These are phyloP conservation scores for Truncatella angustata DNA, from an alignment of 2,329 filamentous ascomycete species.

Conservation along the genomic window DNA sequence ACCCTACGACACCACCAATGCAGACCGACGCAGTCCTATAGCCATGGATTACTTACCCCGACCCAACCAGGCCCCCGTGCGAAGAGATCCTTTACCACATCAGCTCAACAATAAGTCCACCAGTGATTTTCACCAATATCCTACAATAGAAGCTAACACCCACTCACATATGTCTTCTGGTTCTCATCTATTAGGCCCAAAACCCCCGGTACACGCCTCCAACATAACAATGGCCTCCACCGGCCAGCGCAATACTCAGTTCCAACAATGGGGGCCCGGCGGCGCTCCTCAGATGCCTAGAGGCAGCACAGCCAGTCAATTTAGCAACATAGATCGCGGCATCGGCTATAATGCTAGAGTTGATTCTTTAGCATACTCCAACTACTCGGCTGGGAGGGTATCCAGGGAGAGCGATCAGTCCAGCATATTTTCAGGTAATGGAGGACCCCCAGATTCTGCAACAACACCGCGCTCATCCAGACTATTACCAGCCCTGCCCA, in stretches of 20 bases:
- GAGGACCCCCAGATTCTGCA: slow-evolving; percentile 39
- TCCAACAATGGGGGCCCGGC: slow-evolving; percentile 71
- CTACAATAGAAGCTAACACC: slow-evolving; percentile 61
- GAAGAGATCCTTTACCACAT: slow-evolving; percentile 75
- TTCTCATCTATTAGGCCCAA: slow-evolving; percentile 58
- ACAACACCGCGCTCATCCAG: slow-evolving; percentile 45
- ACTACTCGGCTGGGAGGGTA: slow-evolving; percentile 18
- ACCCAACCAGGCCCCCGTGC: slow-evolving; percentile 59
- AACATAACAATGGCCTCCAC: slow-evolving; percentile 72
- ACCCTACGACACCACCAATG: slow-evolving; percentile 71
- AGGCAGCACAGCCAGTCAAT: slow-evolving; percentile 54
- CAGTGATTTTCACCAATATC: slow-evolving; percentile 87
- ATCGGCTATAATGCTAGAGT: too few relatives aligned
- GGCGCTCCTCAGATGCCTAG: slow-evolving; percentile 27
- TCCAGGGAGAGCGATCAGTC: slow-evolving; percentile 45
- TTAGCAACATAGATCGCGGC: too few relatives aligned
- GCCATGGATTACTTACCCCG: slow-evolving; percentile 71
- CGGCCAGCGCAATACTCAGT: slow-evolving; percentile 65
- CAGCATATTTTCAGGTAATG: slow-evolving; percentile 57
- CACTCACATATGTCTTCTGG: slow-evolving; percentile 43
- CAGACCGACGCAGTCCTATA: slow-evolving; percentile 68
- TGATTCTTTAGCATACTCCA: slow-evolving; percentile 44
- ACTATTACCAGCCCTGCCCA: slow-evolving; percentile 49
- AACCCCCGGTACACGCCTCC: slow-evolving; percentile 54
- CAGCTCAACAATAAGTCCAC: slow-evolving; percentile 78